Percentiles rank a stretch among this genome's conserved stretches.
Conservation (phyloP, 768 basidiomycete genomes). For the Cyclocybe cylindracea region DNA sequence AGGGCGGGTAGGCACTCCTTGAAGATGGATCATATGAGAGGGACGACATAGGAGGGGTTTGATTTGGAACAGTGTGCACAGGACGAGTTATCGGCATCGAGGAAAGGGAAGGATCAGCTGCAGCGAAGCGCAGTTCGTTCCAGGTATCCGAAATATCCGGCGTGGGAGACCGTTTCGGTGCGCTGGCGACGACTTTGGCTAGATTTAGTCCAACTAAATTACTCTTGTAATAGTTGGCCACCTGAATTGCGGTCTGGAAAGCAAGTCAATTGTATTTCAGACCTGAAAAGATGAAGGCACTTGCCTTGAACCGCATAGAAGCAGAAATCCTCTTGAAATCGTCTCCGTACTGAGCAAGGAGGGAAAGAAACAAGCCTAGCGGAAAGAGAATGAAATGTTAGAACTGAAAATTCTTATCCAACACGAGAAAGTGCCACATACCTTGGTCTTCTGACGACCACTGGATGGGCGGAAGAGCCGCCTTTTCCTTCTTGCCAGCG, state of each 20-base stretch:
- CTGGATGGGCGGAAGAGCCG: constrained; percentile 28
- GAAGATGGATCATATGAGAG: constrained; percentile 10
- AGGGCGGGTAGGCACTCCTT: background rate
- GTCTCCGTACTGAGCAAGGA: constrained; percentile 63
- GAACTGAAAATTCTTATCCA: background rate
- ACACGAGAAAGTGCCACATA: constrained; percentile 25
- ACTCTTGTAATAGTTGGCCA: constrained; percentile 50
- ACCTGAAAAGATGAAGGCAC: constrained; percentile 7
- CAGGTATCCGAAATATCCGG: constrained; percentile 21
- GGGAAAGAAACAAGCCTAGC: constrained; percentile 50
- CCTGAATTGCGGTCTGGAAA: constrained; percentile 55
- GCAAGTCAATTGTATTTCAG: background rate
- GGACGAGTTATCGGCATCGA: background rate
- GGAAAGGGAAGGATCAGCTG: constrained; percentile 12
- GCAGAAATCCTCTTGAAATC: constrained; percentile 72
- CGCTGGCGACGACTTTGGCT: constrained; percentile 37
- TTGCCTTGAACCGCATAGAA: constrained; percentile 63
- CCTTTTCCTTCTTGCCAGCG: constrained; percentile 26
- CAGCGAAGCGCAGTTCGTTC: constrained; percentile 24
- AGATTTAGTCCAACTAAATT: constrained; percentile 43
- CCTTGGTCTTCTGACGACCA: constrained; percentile 75
- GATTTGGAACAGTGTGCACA: background rate
- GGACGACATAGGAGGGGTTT: constrained; percentile 19
- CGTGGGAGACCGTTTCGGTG: constrained; percentile 43
- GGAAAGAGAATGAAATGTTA: constrained; percentile 12